Base-by-base conservation (phyloP, 2,329 filamentous ascomycete genomes). In the Aspergillus cejpii region DNA sequence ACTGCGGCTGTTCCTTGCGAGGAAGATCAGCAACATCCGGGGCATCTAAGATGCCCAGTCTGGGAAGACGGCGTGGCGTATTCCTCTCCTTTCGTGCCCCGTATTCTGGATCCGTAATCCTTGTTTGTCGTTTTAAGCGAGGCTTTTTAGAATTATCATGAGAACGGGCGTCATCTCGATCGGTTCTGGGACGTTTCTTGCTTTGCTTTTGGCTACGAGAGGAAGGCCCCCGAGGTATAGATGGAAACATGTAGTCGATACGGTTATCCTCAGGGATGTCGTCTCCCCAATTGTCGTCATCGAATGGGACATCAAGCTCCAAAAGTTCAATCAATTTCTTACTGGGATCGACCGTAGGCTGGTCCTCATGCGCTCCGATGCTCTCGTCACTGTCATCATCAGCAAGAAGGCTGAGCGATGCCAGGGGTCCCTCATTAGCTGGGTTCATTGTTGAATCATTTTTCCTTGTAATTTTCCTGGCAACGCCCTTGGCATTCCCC, bases 11-110 rank as follows among this genome's bases (percentile, higher is more conserved):
- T 6, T 68, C 52, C 45, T 53, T 45, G 24, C 50, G 51, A 33
- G 55, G 43, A 3, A 51, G 51, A 15, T 57, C 48, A 21, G 58
- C 48, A 48, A 69, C 52, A 59, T 65, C 55, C 51, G 66, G 55
- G n/a, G 67, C 66, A 63, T 81, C 78, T 5, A 79, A 56, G 14
- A 82, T 74, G 47, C 78, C 74, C 36, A 73, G 53, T 34, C 52
- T 60, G 5, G 65, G 62, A 20, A 53, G 44, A 17, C 43, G 49
- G 37, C 47, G 44, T 6, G 53, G 52, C 40, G 28, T 51, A 50
- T 53, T 58, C 43, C 48, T 60, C 20, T 48, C 52, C 45, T 49
- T 57, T 29, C 51, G 54, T 11, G 40, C 41, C 29, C 53, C 55
- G 20, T 58, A 56, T 3, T 59, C 53, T 26, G 54, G 44, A 45